Percentiles rank a stretch among this genome's conserved stretches.
phyloP scores from a whole-genome alignment of 129 eudicot species.

The Ambrosia trifida region DNA sequence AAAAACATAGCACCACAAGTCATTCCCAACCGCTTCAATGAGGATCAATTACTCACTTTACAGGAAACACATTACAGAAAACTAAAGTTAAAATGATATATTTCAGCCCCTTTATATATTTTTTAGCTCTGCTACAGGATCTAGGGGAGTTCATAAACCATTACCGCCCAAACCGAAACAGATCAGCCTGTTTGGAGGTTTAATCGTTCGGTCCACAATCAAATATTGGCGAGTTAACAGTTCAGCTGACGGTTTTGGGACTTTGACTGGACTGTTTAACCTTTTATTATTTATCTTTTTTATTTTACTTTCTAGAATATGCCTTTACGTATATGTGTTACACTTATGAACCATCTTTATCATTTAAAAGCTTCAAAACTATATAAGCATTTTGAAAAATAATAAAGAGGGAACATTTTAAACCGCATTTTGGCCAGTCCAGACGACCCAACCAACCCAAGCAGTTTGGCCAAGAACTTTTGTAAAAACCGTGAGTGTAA shows the following conservation, averaged over 20 bases:
- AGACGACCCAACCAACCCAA: not conserved
- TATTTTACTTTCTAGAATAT: not conserved
- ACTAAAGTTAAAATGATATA: not conserved
- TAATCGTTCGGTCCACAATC: not conserved
- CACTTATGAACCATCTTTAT: not conserved
- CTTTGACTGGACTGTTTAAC: not conserved
- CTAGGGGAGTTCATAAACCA: not conserved
- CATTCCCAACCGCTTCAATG: constrained; percentile 12
- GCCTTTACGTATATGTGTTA: not conserved
- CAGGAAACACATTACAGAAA: no score
- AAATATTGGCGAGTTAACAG: not conserved
- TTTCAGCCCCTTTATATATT: not conserved
- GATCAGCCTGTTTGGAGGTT: not conserved
- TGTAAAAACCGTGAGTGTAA: not conserved
- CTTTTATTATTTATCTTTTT: no score
- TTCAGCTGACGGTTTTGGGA: not conserved
- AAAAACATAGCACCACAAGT: constrained; percentile 1
- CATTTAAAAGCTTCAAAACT: not conserved
- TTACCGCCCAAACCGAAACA: not conserved
- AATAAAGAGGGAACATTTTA: not conserved
- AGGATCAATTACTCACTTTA: not conserved
- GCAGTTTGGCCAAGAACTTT: not conserved
- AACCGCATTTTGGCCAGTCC: not conserved
- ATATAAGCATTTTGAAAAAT: not conserved
- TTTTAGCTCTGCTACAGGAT: not conserved